These are phyloP conservation scores for Herpetomonas samuelpessoai DNA, from an alignment of 208 protist species.

Conservation along the genomic window DNA sequence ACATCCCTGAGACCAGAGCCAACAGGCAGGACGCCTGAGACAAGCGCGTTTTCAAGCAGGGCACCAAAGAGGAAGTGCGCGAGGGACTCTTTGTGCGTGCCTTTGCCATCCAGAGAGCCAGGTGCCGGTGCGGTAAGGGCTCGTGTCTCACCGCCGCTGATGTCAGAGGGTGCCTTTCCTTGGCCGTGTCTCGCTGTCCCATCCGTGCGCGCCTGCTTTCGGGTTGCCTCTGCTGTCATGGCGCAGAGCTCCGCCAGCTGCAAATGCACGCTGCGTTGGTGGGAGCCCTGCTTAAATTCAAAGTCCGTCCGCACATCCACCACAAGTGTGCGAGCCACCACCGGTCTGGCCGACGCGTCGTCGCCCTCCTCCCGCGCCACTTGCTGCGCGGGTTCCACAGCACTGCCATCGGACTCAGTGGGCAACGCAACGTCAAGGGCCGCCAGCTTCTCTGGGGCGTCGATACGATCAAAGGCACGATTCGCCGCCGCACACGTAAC, in stretches of 20 bases:
- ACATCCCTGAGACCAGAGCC: constrained; percentile 17
- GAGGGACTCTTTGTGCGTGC: neutral
- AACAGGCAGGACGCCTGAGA: constrained; percentile 12
- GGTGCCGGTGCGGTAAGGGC: too few species aligned
- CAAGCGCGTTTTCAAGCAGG: neutral
- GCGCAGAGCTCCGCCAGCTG: constrained; percentile 56
- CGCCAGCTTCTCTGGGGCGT: constrained; percentile 8
- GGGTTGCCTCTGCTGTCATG: constrained; percentile 33
- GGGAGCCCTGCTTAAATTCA: constrained; percentile 83
- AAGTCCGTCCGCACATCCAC: constrained; percentile 76
- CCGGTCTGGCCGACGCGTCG: constrained; percentile 25
- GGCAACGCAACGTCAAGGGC: neutral
- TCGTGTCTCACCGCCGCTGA: too few species aligned
- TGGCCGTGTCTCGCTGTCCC: neutral
- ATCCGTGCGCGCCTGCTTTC: constrained; percentile 29
- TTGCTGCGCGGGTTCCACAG: too few species aligned
- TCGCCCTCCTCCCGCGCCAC: too few species aligned
- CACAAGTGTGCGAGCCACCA: constrained; percentile 27
- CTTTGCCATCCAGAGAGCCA: neutral
- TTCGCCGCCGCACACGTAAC: too few species aligned
- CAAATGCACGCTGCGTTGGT: constrained; percentile 62
- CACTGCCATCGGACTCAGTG: too few species aligned
- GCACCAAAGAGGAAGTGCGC: neutral
- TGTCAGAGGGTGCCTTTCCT: neutral
- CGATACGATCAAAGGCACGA: constrained; percentile 6